Base-by-base conservation (phyloP, 2,329 filamentous ascomycete genomes). In the Alternaria triticimaculans region DNA sequence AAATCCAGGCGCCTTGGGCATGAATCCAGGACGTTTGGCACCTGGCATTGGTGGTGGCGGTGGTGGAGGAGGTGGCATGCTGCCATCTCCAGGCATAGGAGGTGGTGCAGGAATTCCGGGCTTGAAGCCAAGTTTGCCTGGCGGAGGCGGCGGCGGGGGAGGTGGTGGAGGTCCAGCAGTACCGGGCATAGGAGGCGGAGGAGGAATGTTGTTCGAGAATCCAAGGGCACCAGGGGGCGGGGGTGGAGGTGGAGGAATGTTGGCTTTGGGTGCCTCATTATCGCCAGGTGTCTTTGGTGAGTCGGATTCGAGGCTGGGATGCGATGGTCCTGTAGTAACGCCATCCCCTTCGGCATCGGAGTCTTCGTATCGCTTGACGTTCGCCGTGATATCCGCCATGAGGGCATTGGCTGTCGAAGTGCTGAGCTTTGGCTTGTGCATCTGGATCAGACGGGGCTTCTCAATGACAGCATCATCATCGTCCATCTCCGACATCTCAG, bases 391-490 rank as follows among this genome's bases (percentile, higher is more conserved):
- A 80, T 97, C 85, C 83, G 86, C 81, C 84, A 90, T 75, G 82
- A 95, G 78, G 76, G 89, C 83, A 84, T 89, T 83, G 83, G 90
- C 85, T 84, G 93, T 80, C 81, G 87, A 80, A 45, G 84, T 81
- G 64, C 85, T 85, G 76, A 90, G 83, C 74, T 87, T 88, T 4
- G 93, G 93, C 65, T 93, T 88, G 77, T 88, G 90, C 81, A 95
- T 88, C 79, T 96, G 87, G 61, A 97, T 88, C 54, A 97, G 82
- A 59, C 90, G 88, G 43, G 94, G 92, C 80, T 90, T 95, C 81
- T 94, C 92, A 67, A 90, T 92, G 23, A 90, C 84, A 26, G 86
- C 88, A 33, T 87, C 87, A 15, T 88, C 85, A 3, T 86, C 84
- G 18, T 64, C 62, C 28, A 71, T 58, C 43, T 78, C 76, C 11